phyloP scores from a whole-genome alignment of 163 green algal genomes.

The Scenedesmus sp. region DNA sequence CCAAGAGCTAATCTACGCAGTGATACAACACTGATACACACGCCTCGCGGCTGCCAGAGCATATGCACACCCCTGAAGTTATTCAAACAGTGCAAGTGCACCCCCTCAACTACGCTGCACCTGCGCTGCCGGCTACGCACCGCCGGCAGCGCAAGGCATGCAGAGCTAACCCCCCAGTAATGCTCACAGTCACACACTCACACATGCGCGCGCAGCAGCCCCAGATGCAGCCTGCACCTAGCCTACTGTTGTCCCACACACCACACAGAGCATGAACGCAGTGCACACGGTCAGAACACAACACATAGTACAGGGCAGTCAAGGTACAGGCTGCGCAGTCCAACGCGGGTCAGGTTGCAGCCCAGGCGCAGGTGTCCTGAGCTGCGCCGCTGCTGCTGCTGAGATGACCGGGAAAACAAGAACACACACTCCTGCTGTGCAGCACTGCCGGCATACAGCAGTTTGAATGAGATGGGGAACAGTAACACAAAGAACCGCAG shows the following conservation, averaged over 20 bases:
- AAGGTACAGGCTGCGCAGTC: background rate
- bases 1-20: background rate
- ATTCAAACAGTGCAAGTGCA: constrained; percentile 3
- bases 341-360: background rate
- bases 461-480: background rate
- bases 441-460: constrained; percentile 11
- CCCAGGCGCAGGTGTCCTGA: background rate
- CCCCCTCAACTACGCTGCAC: background rate
- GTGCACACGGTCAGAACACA: background rate
- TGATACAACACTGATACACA: background rate
- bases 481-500: background rate
- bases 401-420: background rate
- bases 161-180: background rate
- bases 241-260: background rate
- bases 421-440: constrained; percentile 18
- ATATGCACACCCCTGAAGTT: background rate
- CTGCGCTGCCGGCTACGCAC: background rate
- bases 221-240: background rate
- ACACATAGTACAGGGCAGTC: background rate
- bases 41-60: background rate
- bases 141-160: background rate
- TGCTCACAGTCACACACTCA: background rate
- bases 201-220: background rate
- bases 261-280: background rate
- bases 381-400: background rate